Conservation (phyloP, 2,329 filamentous ascomycete species). For the Talaromyces atroroseus region DNA sequence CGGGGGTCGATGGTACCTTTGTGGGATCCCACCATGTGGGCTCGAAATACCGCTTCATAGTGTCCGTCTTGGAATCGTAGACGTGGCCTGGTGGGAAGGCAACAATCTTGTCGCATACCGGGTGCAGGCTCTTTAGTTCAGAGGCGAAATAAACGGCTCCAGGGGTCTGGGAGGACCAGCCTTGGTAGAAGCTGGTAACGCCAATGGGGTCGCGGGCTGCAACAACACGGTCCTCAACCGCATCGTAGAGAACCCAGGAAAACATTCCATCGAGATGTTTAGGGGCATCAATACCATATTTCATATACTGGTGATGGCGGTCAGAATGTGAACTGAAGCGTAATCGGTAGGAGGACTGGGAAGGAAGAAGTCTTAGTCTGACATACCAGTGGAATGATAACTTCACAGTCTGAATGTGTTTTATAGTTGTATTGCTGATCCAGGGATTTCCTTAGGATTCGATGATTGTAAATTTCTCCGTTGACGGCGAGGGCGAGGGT, state of each 20-base stretch:
- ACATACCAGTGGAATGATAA: constrained; percentile 91
- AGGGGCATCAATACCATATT: constrained; percentile 86
- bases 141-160: constrained; percentile 91
- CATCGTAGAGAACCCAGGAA: constrained; percentile 97
- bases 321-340: constrained; percentile 15
- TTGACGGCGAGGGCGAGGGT: constrained; percentile 92
- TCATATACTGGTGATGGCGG: constrained; percentile 62
- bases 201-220: constrained; percentile 95
- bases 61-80: constrained; percentile 87
- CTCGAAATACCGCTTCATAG: constrained; percentile 81
- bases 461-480: constrained; percentile 99
- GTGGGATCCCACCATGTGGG: constrained; percentile 86
- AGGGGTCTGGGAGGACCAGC: constrained; percentile 77
- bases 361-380: not conserved
- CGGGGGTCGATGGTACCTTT: constrained; percentile 69
- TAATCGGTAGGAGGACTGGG: not conserved
- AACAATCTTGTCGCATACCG: constrained; percentile 91
- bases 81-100: constrained; percentile 92
- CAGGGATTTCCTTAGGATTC: constrained; percentile 80
- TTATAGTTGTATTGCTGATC: constrained; percentile 90
- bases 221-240: constrained; percentile 83
- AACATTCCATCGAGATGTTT: constrained; percentile 98
- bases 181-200: constrained; percentile 95
- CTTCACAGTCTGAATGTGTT: constrained; percentile 97
- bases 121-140: constrained; percentile 87